Conservation (phyloP, 2,329 filamentous ascomycete genomes). For the Metarhizium sp. region DNA sequence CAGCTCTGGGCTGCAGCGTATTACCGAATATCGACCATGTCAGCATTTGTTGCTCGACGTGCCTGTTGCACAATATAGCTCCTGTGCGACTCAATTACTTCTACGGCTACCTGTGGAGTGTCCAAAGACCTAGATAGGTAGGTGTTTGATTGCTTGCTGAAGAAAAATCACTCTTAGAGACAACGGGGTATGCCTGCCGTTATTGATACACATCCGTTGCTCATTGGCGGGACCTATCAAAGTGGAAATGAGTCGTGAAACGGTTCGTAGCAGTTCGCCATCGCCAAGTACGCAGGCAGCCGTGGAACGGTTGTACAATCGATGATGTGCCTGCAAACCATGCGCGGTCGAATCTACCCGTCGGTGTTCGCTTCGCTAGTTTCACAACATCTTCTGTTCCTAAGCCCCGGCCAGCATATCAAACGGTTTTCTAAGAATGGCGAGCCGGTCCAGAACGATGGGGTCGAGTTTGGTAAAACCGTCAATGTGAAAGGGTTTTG, state of each 20-base stretch:
- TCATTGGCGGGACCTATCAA: not conserved
- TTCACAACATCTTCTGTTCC: not conserved
- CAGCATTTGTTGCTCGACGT: not conserved
- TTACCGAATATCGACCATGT: not conserved
- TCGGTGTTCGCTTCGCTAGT: not conserved
- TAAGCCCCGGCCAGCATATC: not conserved
- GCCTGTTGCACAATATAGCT: not conserved
- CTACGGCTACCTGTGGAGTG: not conserved
- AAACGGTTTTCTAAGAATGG: not conserved
- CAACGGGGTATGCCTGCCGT: not conserved
- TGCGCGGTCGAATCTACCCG: not conserved
- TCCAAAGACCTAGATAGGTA: no score
- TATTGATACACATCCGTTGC: not conserved
- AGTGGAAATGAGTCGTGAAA: not conserved
- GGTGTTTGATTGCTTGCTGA: not conserved
- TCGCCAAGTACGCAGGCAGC: not conserved
- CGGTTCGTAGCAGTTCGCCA: not conserved
- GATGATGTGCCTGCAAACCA: not conserved
- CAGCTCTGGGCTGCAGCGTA: not conserved
- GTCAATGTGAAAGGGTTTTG: no score
- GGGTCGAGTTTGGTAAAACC: no score
- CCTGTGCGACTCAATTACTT: not conserved
- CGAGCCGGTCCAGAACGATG: not conserved
- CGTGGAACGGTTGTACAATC: not conserved
- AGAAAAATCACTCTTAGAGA: not conserved